These are phyloP conservation scores for Reutealis trisperma DNA, from an alignment of 345 rosid genomes.

Conservation along the genomic window DNA sequence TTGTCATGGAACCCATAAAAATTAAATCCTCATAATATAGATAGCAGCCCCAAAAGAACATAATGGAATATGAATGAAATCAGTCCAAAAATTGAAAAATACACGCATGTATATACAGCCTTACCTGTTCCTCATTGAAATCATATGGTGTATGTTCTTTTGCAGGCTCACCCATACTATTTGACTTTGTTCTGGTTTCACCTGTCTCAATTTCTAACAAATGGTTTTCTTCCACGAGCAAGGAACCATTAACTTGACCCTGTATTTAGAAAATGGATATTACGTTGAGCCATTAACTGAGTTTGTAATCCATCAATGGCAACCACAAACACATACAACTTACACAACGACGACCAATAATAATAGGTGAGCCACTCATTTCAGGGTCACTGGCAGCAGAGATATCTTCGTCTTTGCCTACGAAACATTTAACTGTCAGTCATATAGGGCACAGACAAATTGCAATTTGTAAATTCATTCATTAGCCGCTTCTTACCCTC, in stretches of 20 bases:
- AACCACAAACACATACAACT: conserved; percentile 99
- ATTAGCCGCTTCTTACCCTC: conserved; percentile 43
- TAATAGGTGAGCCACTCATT: conserved; percentile 43
- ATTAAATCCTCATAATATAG: conserved; percentile 1
- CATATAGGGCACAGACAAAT: conserved; percentile 20
- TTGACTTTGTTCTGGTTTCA: conserved; percentile 27
- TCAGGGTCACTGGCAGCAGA: conserved; percentile 42
- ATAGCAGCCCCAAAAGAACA: neutral
- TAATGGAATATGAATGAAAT: neutral
- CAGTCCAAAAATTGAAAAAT: conserved; percentile 1
- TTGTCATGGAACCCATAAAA: neutral
- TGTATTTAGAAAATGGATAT: conserved; percentile 48
- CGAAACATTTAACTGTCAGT: conserved; percentile 20
- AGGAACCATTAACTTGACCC: conserved; percentile 59
- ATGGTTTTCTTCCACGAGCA: conserved; percentile 43
- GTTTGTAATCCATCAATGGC: conserved; percentile 42
- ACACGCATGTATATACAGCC: neutral
- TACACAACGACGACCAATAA: conserved; percentile 90
- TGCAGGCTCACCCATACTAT: conserved; percentile 34
- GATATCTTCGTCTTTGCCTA: conserved; percentile 46
- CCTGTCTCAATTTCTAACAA: conserved; percentile 35
- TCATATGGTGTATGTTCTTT: conserved; percentile 50
- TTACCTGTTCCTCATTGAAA: conserved; percentile 80
- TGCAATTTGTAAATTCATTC: conserved; percentile 13
- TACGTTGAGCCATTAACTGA: conserved; percentile 50